phyloP scores from a whole-genome alignment of 2,329 filamentous ascomycete species.

The Penicillium sp. region DNA sequence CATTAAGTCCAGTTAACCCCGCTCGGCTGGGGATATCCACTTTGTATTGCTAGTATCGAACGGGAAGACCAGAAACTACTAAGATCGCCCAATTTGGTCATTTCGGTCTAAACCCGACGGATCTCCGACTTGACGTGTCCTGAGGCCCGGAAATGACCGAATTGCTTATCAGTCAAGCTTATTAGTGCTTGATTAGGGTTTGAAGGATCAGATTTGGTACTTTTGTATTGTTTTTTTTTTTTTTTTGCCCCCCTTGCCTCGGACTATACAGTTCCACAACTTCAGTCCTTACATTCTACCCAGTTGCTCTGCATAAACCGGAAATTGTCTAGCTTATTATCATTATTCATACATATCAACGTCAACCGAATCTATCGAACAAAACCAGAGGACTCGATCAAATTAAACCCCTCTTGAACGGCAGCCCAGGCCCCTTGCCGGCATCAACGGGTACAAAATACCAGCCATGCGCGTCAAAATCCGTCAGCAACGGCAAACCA shows the following conservation, averaged over 20 bases:
- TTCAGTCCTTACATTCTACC: no score
- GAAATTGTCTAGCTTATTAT: background rate
- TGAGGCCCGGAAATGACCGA: background rate
- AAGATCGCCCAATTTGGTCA: background rate
- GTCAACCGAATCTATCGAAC: background rate
- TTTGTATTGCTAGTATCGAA: background rate
- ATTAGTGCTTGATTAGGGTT: background rate
- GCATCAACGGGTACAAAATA: slow-evolving; percentile 25
- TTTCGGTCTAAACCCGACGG: background rate
- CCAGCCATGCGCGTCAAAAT: slow-evolving; percentile 24
- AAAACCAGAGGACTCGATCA: background rate
- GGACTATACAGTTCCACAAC: no score
- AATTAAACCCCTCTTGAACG: slow-evolving; percentile 7
- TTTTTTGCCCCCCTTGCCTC: background rate
- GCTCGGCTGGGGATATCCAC: background rate
- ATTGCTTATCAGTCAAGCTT: background rate
- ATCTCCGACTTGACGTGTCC: background rate
- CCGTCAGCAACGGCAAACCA: slow-evolving; percentile 16
- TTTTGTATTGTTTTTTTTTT: background rate
- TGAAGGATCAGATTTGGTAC: background rate
- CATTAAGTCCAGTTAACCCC: background rate
- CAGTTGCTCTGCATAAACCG: background rate
- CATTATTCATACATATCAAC: background rate
- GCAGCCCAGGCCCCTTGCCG: slow-evolving; percentile 17
- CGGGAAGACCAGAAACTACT: background rate